Evolutionary conservation across 805 yeast species (phyloP), one percentile per base, ranked within the genome.

Genomic region (Candida quercuum): DNA sequence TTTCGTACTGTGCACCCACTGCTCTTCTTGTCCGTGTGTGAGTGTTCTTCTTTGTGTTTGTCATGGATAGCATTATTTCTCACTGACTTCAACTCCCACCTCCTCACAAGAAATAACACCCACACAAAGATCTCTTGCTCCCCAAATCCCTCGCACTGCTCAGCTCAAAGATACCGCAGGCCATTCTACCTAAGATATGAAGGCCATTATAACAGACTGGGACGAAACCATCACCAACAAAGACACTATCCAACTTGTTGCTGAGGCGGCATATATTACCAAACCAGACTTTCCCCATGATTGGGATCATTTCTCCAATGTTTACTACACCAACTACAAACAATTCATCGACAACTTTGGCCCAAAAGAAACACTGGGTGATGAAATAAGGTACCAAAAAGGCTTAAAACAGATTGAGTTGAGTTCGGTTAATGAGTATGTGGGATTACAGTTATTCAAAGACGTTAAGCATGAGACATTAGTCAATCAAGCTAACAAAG

Each of bases 151-250:
- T 8, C 24, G 24, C 24, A 8, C n/a, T n/a, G n/a, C n/a, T n/a
- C n/a, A n/a, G n/a, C 24, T 8, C 24, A 8, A 22, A 22, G 24
- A 22, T 22, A 22, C 24, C 24, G 10, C 8, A 21, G 35, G 16
- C 35, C 15, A 9, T 17, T 3, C 14, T 18, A 6, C 46, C 48
- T n/a, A 37, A 33, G 33, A 40, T n/a, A n/a, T 51, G 14, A 45
- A 45, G 23, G 47, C 47, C 27, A 44, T 78, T 10, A 63, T 78
- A 2, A 56, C 72, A 3, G 87, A 80, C 46, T 80, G 83, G 79
- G 87, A 80, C 51, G 86, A 78, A 30, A 80, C 86, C 0, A 65
- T 76, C 20, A 77, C 86, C 0, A 45, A 49, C 6, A 49, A 56
- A 22, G 86, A 80, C 53, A 78, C 87, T 1, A 69, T 79, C 21